These are phyloP conservation scores for Apiotrichum domesticum DNA, from an alignment of 1,284 basidiomycete species.

Conservation along the genomic window DNA sequence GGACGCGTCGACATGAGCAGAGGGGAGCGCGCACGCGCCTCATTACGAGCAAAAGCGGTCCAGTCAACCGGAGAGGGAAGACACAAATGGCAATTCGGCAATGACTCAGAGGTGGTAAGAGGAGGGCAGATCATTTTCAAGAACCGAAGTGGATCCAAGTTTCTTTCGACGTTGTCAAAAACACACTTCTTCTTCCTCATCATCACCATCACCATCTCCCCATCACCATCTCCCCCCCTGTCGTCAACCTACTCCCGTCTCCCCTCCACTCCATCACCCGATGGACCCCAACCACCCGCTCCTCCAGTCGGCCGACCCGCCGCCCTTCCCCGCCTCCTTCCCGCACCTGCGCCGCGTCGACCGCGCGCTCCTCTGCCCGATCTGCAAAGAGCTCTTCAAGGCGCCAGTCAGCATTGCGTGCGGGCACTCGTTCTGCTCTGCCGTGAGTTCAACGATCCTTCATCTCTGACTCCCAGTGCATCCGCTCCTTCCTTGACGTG, in stretches of 20 bases:
- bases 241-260: background rate
- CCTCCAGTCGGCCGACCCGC: slow-evolving; percentile 26
- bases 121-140: no score
- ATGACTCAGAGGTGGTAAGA: no score
- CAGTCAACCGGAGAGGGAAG: no score
- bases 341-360: slow-evolving; percentile 35
- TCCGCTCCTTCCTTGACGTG: slow-evolving; percentile 32
- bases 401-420: slow-evolving; percentile 42
- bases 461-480: slow-evolving; percentile 27
- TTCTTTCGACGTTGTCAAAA: no score
- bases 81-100: no score
- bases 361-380: slow-evolving; percentile 33
- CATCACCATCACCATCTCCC: background rate
- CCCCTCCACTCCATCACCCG: background rate
- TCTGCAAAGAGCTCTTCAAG: slow-evolving; percentile 40
- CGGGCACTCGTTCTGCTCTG: slow-evolving; percentile 46
- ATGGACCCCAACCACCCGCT: slow-evolving; percentile 40
- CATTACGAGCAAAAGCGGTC: no score
- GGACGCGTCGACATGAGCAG: no score
- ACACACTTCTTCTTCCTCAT: background rate
- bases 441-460: slow-evolving; percentile 23
- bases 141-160: no score
- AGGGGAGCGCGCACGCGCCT: no score
- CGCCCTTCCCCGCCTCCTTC: slow-evolving; percentile 30
- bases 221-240: background rate